A percentile compares a stretch with the other conserved stretches of the same genome.
Conservation (phyloP, 805 yeast species). For the Lachancea fermentati region DNA sequence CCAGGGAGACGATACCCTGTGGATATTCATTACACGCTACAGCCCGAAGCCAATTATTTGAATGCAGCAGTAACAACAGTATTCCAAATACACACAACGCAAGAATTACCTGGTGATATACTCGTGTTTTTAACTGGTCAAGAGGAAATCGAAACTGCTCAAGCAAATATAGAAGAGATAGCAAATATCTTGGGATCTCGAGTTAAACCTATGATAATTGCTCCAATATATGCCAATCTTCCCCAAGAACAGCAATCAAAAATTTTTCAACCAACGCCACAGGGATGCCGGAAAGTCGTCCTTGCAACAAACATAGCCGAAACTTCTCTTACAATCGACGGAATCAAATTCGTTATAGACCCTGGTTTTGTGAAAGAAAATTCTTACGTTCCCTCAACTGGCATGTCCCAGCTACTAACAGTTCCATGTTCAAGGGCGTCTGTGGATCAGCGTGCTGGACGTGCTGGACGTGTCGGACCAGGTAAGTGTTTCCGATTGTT, state of each 20-base stretch:
- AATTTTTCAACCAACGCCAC: conserved; percentile 86
- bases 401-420: conserved; percentile 83
- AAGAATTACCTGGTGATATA: conserved; percentile 69
- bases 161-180: conserved; percentile 65
- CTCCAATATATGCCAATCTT: conserved; percentile 88
- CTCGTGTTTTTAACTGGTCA: conserved; percentile 92
- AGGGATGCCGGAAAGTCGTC: conserved; percentile 73
- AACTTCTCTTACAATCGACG: conserved; percentile 92
- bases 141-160: conserved; percentile 86
- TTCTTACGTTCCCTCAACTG: conserved; percentile 77
- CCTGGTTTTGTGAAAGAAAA: conserved; percentile 94
- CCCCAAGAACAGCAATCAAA: conserved; percentile 77
- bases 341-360: conserved; percentile 90
- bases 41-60: conserved; percentile 86
- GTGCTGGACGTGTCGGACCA: conserved; percentile 97
- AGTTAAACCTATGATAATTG: conserved; percentile 57
- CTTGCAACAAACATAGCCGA: conserved; percentile 97
- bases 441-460: conserved; percentile 94
- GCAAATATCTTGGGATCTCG: conserved; percentile 53
- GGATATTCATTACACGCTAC: conserved; percentile 72
- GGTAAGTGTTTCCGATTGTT: conserved; percentile 90
- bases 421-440: conserved; percentile 91
- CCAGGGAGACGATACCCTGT: conserved; percentile 96
- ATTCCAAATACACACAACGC: conserved; percentile 70
- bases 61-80: conserved; percentile 87